Evolutionary conservation across 2,329 filamentous ascomycete species (phyloP), one percentile per base, ranked within the genome.

Genomic region (Zasmidium angulare): DNA sequence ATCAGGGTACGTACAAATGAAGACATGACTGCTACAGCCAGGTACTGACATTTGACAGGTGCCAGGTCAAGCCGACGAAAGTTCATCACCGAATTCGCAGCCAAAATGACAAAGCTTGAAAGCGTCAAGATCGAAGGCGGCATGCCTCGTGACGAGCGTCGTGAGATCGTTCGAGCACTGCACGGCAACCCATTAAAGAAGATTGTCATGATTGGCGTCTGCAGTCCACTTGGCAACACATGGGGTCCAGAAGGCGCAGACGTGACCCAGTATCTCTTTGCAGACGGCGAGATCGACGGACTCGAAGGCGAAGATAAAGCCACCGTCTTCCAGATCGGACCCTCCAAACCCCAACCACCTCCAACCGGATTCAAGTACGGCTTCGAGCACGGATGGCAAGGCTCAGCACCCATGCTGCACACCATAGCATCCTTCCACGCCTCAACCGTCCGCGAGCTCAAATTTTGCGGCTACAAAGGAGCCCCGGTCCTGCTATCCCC

Each of bases 381-480:
- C 14, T 72, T 77, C 0, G 60, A 69, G 3, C 79, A 76, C 58
- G 78, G 76, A 49, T 80, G 78, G 77, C 68, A 70, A 1, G 60
- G 69, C 3, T 61, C 67, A 20, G 68, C 74, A 2, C 76, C 78
- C 0, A 72, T 81, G 53, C 69, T 79, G 0, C 71, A 78, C 60
- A 77, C 73, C 0, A 70, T 80, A 10, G 77, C 77, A 6, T 68
- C 74, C 0, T 73, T 75, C 59, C 76, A 79, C 59, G 72, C 75
- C 4, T 62, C 59, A 9, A 79, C 75, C 1, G 61, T 80, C 14
- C 72, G 71, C 20, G 78, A 80, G 61, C 73, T 81, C 51, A 81
- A 81, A 59, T 75, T 81, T 47, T 81, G 78, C 58, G 79, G 78
- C 31, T 80, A 78, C 66, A 74, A 74, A 52, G 78, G 78, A 40